Base-by-base conservation (phyloP, 371 early-diverging fungal genomes). In the Mucor mucedo region DNA sequence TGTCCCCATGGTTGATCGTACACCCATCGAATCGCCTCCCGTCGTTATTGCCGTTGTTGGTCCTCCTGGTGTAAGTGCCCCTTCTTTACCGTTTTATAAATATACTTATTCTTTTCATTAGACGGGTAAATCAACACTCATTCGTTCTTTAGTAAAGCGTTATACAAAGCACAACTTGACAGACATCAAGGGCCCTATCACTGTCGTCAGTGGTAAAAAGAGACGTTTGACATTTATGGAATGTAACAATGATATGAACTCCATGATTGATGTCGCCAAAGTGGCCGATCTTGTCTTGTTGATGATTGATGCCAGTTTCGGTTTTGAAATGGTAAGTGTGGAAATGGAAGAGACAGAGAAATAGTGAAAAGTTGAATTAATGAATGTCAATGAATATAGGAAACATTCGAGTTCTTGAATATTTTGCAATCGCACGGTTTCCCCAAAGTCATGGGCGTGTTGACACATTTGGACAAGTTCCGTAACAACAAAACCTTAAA, bases 401-500 rank as follows among this genome's bases (percentile, higher is more conserved):
- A 99, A 87, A 98, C 98, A 0, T 98, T 99, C 70, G 99, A 99
- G 85, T 98, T 97, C 77, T 82, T 99, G 33, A 98, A 97, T 74
- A 88, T 99, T 60, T 82, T 99, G 38, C 99, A 98, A 71, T 87
- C 93, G 3, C 99, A 99, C 67, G 99, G 99, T 28, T 96, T 98
- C 73, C 96, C 99, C 10, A 95, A 95, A 65, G 89, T 99, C 29
- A 97, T 98, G 93, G 98, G 98, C 39, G 94, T 98, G 10, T 76
- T 98, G 58, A 98, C 99, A 13, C 95, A 95, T 70, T 73, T 98
- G 59, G 99, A 98, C 66, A 89, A 89, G 54, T 96, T 97, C 82
- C 89, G 89, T 62, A 94, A 95, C 78, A 92, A 89, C 80, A 97
- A 98, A 78, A 75, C 88, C 27, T 83, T 96, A 58, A 88, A 91